These are phyloP conservation scores for Papiliotrema terrestris DNA, from an alignment of 1,284 basidiomycete genomes.

Conservation along the genomic window DNA sequence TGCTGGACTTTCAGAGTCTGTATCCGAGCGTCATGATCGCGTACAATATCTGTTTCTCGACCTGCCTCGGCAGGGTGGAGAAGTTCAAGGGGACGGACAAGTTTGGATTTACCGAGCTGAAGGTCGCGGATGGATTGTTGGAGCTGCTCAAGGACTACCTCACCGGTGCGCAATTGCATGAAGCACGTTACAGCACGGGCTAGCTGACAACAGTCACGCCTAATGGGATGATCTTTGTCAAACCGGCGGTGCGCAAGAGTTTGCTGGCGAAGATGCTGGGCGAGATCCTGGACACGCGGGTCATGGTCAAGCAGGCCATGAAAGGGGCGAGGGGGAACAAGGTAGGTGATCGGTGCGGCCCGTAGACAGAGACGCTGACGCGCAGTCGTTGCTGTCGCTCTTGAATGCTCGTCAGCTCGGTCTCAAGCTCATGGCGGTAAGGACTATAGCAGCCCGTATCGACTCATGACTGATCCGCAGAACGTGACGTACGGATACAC, in stretches of 20 bases:
- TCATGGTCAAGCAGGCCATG: slow-evolving; percentile 97
- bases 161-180: slow-evolving; percentile 55
- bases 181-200: neutral
- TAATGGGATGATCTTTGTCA: slow-evolving; percentile 92
- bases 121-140: slow-evolving; percentile 66
- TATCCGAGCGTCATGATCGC: slow-evolving; percentile 99
- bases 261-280: slow-evolving; percentile 86
- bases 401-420: slow-evolving; percentile 84
- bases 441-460: too few relatives aligned
- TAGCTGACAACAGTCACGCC: slow-evolving; percentile 67
- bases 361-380: slow-evolving; percentile 12
- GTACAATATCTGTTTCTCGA: slow-evolving; percentile 96
- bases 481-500: slow-evolving; percentile 97
- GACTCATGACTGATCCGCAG: slow-evolving; percentile 14
- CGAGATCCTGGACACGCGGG: slow-evolving; percentile 90
- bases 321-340: slow-evolving; percentile 73
- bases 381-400: slow-evolving; percentile 66
- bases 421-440: slow-evolving; percentile 66
- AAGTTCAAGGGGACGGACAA: slow-evolving; percentile 84
- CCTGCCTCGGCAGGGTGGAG: slow-evolving; percentile 83
- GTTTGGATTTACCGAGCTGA: slow-evolving; percentile 72
- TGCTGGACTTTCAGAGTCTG: slow-evolving; percentile 92
- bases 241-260: slow-evolving; percentile 75
- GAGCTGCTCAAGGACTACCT: slow-evolving; percentile 69
- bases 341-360: too few relatives aligned